These are phyloP conservation scores for Sicyos edulis DNA, from an alignment of 306 rosid genomes.

Conservation along the genomic window DNA sequence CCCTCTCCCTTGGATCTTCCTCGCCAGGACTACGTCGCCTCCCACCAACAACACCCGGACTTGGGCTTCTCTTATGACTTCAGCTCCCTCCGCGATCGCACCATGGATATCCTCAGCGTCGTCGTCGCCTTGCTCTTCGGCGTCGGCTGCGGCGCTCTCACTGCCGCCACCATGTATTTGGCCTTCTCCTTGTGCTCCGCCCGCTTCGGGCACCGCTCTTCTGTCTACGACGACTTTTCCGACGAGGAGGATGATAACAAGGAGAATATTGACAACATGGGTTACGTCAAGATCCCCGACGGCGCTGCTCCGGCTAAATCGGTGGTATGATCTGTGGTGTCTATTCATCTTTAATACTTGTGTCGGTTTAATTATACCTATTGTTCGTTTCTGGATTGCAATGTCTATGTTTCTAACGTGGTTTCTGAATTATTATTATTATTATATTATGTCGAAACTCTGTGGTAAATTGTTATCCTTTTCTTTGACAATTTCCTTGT, in stretches of 20 bases:
- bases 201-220: constrained; percentile 31
- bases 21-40: constrained; percentile 3
- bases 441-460: background rate
- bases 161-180: constrained; percentile 80
- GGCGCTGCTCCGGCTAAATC: constrained; percentile 26
- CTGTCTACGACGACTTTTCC: constrained; percentile 24
- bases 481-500: background rate
- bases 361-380: background rate
- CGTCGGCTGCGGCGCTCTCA: constrained; percentile 82
- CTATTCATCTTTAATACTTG: background rate
- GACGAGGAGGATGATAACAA: constrained; percentile 27
- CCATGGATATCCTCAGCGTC: constrained; percentile 83
- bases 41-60: constrained; percentile 8
- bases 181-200: constrained; percentile 59
- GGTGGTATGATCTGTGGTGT: constrained; percentile 27
- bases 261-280: constrained; percentile 50
- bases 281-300: constrained; percentile 55
- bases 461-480: background rate
- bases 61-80: constrained; percentile 37
- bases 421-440: background rate
- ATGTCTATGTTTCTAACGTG: background rate
- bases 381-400: background rate
- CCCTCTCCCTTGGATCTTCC: constrained; percentile 22
- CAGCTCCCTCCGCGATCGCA: constrained; percentile 78
- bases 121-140: constrained; percentile 86